A percentile compares a stretch with the other conserved stretches of the same genome.
These are phyloP conservation scores for Haplosporangium gracile DNA, from an alignment of 192 early-diverging fungal species.

Conservation along the genomic window DNA sequence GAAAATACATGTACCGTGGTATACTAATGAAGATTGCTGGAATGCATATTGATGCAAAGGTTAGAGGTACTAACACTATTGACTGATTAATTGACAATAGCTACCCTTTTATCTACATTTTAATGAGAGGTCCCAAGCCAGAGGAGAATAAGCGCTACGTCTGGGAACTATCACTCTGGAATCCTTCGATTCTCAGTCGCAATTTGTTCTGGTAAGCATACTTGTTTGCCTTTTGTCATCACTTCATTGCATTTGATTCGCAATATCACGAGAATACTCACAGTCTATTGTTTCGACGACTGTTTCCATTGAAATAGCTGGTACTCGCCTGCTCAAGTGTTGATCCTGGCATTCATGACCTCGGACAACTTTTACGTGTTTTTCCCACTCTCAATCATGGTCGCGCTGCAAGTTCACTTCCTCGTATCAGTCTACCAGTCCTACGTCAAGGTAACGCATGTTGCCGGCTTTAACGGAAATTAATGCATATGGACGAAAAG, in stretches of 20 bases:
- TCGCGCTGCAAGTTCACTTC: slow-evolving; percentile 65
- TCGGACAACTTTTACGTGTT: slow-evolving; percentile 70
- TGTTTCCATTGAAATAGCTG: slow-evolving; percentile 53
- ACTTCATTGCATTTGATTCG: neutral
- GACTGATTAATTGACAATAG: neutral
- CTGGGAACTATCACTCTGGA: slow-evolving; percentile 53
- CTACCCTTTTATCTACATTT: slow-evolving; percentile 31
- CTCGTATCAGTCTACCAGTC: slow-evolving; percentile 36
- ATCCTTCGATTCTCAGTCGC: slow-evolving; percentile 39
- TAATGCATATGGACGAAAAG: neutral
- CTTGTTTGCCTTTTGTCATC: neutral
- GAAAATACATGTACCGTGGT: slow-evolving; percentile 26
- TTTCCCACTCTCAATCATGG: slow-evolving; percentile 63
- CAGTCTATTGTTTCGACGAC: neutral
- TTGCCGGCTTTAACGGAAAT: too few relatives aligned
- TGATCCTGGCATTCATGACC: slow-evolving; percentile 64
- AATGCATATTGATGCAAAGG: neutral
- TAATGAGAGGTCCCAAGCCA: slow-evolving; percentile 16
- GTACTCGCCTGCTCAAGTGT: slow-evolving; percentile 73
- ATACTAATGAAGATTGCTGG: neutral
- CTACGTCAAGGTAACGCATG: slow-evolving; percentile 27
- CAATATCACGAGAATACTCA: neutral
- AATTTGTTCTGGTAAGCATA: slow-evolving; percentile 46
- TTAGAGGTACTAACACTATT: neutral
- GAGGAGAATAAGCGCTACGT: slow-evolving; percentile 25